phyloP scores from a whole-genome alignment of 306 rosid species.

The Vachellia collinsii region DNA sequence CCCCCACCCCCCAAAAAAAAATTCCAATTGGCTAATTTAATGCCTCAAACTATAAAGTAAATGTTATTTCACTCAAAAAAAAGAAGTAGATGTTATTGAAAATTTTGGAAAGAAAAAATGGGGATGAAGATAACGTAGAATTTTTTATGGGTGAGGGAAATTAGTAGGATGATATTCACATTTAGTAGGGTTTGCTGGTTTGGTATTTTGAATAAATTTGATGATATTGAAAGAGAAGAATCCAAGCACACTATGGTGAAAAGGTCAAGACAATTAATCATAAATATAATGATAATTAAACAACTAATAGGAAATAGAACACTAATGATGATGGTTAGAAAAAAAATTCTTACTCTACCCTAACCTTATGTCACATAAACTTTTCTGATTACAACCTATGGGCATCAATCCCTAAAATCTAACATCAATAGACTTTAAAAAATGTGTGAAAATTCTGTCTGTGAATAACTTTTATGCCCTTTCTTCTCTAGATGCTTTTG shows the following conservation, averaged over 20 bases:
- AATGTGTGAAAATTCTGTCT: background rate
- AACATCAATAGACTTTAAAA: background rate
- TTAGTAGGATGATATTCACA: background rate
- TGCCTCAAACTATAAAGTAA: no score
- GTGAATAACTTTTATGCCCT: background rate
- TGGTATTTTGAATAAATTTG: background rate
- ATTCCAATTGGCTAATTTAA: background rate
- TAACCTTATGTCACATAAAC: background rate
- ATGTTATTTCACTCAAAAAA: no score
- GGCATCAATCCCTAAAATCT: background rate
- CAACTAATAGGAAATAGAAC: background rate
- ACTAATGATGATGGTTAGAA: slow-evolving; percentile 7
- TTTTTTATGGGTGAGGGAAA: background rate
- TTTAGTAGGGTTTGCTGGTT: background rate
- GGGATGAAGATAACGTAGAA: background rate
- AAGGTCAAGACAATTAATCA: slow-evolving; percentile 1
- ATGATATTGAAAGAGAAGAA: slow-evolving; percentile 1
- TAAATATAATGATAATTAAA: slow-evolving; percentile 7
- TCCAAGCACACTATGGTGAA: background rate
- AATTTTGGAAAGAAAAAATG: background rate
- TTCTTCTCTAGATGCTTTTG: background rate
- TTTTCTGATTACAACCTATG: background rate
- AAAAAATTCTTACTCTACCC: slow-evolving; percentile 3
- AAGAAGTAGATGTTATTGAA: background rate
- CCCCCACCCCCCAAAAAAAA: background rate